Base-by-base conservation (phyloP, 768 basidiomycete species). In the Boletus tylopilopsis region DNA sequence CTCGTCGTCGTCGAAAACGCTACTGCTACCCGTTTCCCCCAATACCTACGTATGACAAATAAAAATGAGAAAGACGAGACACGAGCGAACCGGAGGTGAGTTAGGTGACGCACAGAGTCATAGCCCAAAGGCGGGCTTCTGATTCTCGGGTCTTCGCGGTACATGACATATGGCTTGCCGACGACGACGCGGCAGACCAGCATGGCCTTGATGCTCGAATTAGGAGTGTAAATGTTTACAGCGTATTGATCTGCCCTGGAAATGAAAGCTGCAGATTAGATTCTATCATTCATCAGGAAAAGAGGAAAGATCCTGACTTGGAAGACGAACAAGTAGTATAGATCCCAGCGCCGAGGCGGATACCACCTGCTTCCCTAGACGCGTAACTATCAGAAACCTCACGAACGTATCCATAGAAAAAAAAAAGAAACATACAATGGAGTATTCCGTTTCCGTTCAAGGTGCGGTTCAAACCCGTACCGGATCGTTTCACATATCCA, bases 281-380 rank as follows among this genome's bases (percentile, higher is more conserved):
- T n/a, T n/a, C n/a, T n/a, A n/a, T n/a, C n/a, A n/a, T n/a, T n/a
- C n/a, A n/a, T n/a, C n/a, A n/a, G n/a, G 24, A 32, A 19, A 22
- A 29, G 19, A 35, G 30, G 3, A 35, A 42, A 3, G 22, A 36
- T 15, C n/a, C 51, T 45, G 0, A 66, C 63, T 64, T 66, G 33
- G 61, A 61, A 25, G 64, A 61, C 1, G 53, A 21, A 7, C 34
- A 35, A 13, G 47, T 63, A 3, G 63, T 58, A 24, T 64, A 66
- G 19, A 64, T 53, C 21, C 63, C 63, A 11, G 61, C 61, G 1
- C 64, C 64, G 3, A 64, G 57, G 38, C 62, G 53, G 8, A 63
- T 54, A 3, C 63, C 63, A 9, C 5, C 1, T 2, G 40, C 51
- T n/a, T 49, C n/a, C 32, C 60, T 63, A 24, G 25, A 32, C 4